Base-by-base conservation (phyloP, 192 early-diverging fungal genomes). In the Coemansia furcata region DNA sequence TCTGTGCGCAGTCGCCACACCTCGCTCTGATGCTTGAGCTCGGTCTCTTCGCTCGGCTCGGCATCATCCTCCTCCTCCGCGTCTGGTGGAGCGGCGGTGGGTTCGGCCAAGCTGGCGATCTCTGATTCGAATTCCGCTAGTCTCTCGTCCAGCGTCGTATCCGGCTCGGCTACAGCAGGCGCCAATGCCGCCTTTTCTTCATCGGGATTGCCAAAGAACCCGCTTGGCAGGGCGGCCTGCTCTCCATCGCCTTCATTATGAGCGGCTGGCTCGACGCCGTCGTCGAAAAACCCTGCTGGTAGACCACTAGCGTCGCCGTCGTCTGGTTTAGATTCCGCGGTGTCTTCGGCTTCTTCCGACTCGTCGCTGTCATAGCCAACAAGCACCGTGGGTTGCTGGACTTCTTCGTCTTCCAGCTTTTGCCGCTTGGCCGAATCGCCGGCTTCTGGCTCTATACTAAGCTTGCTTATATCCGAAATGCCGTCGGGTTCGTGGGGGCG, bases 101-200 rank as follows among this genome's bases (percentile, higher is more conserved):
- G 11, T 32, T 57, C 14, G 6, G 54, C 35, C 15, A 76, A 54
- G 3, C 37, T 61, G n/a, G 74, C 59, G 33, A 76, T 67, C 0
- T 76, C 74, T 14, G 36, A 59, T 30, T 76, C 74, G 58, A 76
- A 76, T 6, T 38, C 46, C 4, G 63, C 68, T 17, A 76, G 62
- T n/a, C 47, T 44, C 7, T 74, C 37, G 14, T 57, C 35, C 26
- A 79, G 60, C 17, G 39, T 12, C 37, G 9, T 44, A 2, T 55
- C 36, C 5, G 57, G 60, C 21, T 60, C 50, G 29, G 49, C 12
- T n/a, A 43, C 42, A 12, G n/a, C 36, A 32, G 39, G 3, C 15
- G 14, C 5, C 21, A n/a, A 30, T 33, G 7, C 63, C 3, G 37
- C 63, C 26, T 11, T 36, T 15, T 52, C 33, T 6, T 68, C 46